A percentile compares a stretch with the other conserved stretches of the same genome.
Evolutionary conservation across 2,329 filamentous ascomycete species (phyloP).

Genomic region (Gaeumannomyces sp.): DNA sequence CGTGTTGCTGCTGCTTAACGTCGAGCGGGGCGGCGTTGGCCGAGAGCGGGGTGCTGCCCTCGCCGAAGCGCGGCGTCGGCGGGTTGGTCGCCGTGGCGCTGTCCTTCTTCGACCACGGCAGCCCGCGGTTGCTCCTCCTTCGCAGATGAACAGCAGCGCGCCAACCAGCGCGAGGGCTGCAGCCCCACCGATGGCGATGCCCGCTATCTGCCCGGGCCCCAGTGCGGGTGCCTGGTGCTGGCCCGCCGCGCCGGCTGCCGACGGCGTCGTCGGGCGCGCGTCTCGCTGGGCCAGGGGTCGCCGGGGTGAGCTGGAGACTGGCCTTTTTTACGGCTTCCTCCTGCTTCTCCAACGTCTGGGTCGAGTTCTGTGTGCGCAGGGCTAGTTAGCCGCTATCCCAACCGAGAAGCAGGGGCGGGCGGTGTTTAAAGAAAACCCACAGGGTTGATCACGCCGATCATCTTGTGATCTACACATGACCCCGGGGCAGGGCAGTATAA

Average conservation of each 20-base stretch:
- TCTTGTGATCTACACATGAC: conserved; percentile 59
- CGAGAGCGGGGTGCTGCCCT: not conserved
- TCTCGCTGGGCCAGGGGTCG: conserved; percentile 45
- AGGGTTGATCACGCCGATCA: conserved; percentile 73
- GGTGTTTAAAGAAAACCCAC: conserved; percentile 28
- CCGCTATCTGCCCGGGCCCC: conserved; percentile 46
- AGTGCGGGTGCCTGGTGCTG: conserved; percentile 14
- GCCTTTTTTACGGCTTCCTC: conserved; percentile 39
- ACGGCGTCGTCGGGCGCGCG: conserved; percentile 14
- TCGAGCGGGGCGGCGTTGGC: not conserved
- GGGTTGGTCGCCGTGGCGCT: conserved; percentile 7
- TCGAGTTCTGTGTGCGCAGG: conserved; percentile 31
- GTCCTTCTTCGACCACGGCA: not conserved
- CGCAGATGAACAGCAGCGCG: conserved; percentile 41
- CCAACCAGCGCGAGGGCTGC: conserved; percentile 38
- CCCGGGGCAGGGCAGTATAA: conserved; percentile 64
- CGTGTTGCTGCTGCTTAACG: not conserved
- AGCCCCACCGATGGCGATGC: conserved; percentile 48
- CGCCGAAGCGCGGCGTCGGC: conserved; percentile 14
- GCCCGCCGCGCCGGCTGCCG: conserved; percentile 5
- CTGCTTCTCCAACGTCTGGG: conserved; percentile 41
- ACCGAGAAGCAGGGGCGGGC: not conserved
- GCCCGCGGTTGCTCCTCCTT: conserved; percentile 23
- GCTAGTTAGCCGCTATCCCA: not conserved
- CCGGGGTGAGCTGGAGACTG: conserved; percentile 50